phyloP scores from a whole-genome alignment of 2,329 filamentous ascomycete species.

The Alternaria angustiovoidea region DNA sequence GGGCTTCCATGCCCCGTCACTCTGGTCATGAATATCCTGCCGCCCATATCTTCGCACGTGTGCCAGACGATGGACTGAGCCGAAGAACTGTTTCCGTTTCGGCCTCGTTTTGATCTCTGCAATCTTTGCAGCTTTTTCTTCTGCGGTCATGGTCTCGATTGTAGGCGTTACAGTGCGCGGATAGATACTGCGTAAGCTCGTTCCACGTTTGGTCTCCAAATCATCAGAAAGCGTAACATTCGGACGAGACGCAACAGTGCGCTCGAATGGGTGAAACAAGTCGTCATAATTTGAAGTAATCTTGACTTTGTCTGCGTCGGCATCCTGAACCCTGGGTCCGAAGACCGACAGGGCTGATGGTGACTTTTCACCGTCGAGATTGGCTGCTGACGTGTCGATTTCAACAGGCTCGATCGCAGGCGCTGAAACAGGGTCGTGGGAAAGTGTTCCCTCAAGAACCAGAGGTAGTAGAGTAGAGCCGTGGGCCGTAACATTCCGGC shows the following conservation, averaged over 20 bases:
- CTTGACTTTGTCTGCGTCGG: background rate
- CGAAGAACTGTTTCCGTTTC: constrained; percentile 45
- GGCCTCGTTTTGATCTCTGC: constrained; percentile 41
- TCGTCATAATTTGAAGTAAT: background rate
- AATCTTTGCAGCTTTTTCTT: constrained; percentile 32
- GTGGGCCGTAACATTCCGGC: background rate
- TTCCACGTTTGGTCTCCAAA: constrained; percentile 3
- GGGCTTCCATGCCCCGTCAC: constrained; percentile 21
- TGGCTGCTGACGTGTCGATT: background rate
- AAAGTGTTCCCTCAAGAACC: background rate
- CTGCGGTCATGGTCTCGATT: constrained; percentile 28
- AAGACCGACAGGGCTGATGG: background rate
- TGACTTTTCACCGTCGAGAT: background rate
- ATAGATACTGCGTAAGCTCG: constrained; percentile 19
- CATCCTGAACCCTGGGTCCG: background rate
- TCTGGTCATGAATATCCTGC: constrained; percentile 30
- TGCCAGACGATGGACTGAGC: constrained; percentile 25
- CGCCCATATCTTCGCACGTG: constrained; percentile 21
- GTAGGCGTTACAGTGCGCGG: constrained; percentile 9
- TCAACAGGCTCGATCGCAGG: background rate
- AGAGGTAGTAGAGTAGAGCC: background rate
- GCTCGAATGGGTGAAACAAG: constrained; percentile 14
- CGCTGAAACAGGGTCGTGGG: background rate
- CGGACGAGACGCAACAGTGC: background rate
- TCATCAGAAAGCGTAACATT: background rate